Percentiles rank a stretch among this genome's conserved stretches.
These are phyloP conservation scores for Suaeda aralocaspica DNA, from an alignment of 148 eudicot genomes.

Conservation along the genomic window DNA sequence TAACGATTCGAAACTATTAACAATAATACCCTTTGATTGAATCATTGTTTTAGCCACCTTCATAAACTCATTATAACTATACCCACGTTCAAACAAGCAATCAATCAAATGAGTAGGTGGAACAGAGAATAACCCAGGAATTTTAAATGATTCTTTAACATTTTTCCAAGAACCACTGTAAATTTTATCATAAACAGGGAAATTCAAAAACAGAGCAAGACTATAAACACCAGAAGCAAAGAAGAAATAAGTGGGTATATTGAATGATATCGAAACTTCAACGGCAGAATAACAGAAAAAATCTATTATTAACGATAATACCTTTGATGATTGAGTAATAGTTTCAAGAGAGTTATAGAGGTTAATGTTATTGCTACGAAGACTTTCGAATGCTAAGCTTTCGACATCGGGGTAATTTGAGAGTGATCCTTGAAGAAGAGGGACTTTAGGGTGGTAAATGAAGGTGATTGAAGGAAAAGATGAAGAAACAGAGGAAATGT, in stretches of 20 bases:
- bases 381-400: conserved; percentile 22
- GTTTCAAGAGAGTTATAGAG: conserved; percentile 28
- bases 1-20: conserved; percentile 34
- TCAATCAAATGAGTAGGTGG: conserved; percentile 33
- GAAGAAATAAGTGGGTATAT: conserved; percentile 41
- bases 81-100: conserved; percentile 28
- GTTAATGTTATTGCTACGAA: conserved; percentile 26
- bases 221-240: conserved; percentile 29
- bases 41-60: conserved; percentile 1
- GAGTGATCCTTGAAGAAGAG: conserved; percentile 16
- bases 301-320: conserved; percentile 41
- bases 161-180: conserved; percentile 33
- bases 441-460: conserved; percentile 34
- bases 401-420: conserved; percentile 16
- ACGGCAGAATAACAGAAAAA: conserved; percentile 38
- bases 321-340: conserved; percentile 1
- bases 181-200: conserved; percentile 26
- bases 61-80: conserved; percentile 21
- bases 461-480: conserved; percentile 43
- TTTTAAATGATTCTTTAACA: conserved; percentile 21
- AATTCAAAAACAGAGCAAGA: conserved; percentile 27
- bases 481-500: conserved; percentile 30
- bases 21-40: conserved; percentile 31
- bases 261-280: conserved; percentile 20
- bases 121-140: conserved; percentile 44